Evolutionary conservation across 441 rosid species (phyloP).

Genomic region (Adansonia madagascariensis): DNA sequence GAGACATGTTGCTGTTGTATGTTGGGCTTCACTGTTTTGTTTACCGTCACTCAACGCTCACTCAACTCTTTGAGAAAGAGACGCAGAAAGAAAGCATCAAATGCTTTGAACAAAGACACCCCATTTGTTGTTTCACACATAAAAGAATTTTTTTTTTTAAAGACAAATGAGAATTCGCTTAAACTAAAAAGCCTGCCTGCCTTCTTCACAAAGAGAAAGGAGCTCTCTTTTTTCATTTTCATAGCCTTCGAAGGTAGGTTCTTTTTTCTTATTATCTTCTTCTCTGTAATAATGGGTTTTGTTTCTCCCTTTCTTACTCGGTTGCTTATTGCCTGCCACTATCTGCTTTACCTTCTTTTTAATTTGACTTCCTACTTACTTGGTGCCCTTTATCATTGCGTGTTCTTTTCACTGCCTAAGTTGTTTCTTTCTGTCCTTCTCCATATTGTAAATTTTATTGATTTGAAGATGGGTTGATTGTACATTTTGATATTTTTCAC

Average conservation of each 20-base stretch:
- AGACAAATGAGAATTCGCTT: slow-evolving; percentile 3
- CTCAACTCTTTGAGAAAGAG: neutral
- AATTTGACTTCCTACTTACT: slow-evolving; percentile 21
- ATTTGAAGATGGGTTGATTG: slow-evolving; percentile 26
- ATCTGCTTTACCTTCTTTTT: slow-evolving; percentile 16
- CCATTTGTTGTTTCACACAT: slow-evolving; percentile 30
- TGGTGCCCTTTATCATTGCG: neutral
- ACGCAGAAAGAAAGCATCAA: slow-evolving; percentile 34
- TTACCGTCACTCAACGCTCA: slow-evolving; percentile 25
- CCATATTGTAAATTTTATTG: slow-evolving; percentile 7
- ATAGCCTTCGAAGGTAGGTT: slow-evolving; percentile 27
- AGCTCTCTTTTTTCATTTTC: slow-evolving; percentile 37
- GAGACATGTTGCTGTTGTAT: neutral
- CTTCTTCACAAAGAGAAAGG: neutral
- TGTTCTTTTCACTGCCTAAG: slow-evolving; percentile 3
- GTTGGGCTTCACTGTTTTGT: slow-evolving; percentile 35
- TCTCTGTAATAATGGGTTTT: slow-evolving; percentile 24
- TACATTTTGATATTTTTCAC: slow-evolving; percentile 26
- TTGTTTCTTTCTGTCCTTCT: slow-evolving; percentile 14
- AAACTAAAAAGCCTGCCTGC: slow-evolving; percentile 20
- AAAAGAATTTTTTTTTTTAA: neutral
- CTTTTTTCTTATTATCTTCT: slow-evolving; percentile 28
- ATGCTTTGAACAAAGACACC: slow-evolving; percentile 39
- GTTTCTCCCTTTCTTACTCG: slow-evolving; percentile 5
- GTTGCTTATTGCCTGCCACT: slow-evolving; percentile 31